A percentile compares a stretch with the other conserved stretches of the same genome.
Conservation (phyloP, 805 yeast species). For the Teunomyces gatunensis region DNA sequence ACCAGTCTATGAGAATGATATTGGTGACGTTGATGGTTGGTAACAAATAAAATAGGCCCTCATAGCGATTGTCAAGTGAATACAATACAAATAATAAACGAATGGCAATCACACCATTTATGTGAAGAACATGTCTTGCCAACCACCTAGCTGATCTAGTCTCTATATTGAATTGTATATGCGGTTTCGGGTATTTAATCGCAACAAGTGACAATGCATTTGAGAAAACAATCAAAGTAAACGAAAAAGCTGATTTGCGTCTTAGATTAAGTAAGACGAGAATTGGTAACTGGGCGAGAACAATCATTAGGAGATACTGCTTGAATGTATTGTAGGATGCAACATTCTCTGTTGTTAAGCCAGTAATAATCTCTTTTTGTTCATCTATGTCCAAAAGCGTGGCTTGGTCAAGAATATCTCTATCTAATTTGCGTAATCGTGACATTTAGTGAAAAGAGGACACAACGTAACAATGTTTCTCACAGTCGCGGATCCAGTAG, state of each 20-base stretch:
- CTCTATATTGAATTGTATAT: not conserved
- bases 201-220: not conserved
- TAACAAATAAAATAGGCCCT: slow-evolving; percentile 12
- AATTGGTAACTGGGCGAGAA: slow-evolving; percentile 16
- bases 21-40: slow-evolving; percentile 17
- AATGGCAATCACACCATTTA: not conserved
- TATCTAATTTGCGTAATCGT: slow-evolving; percentile 20
- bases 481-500: not conserved
- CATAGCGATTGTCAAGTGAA: slow-evolving; percentile 1
- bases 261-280: slow-evolving; percentile 11
- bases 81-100: not conserved
- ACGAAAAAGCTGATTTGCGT: slow-evolving; percentile 5
- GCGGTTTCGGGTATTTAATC: not conserved
- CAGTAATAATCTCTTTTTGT: slow-evolving; percentile 19
- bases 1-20: slow-evolving; percentile 13
- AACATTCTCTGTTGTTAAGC: slow-evolving; percentile 14
- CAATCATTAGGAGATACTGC: slow-evolving; percentile 10
- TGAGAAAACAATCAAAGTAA: slow-evolving; percentile 1
- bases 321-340: slow-evolving; percentile 7
- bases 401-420: slow-evolving; percentile 17
- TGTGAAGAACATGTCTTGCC: not conserved
- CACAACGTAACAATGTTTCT: not conserved
- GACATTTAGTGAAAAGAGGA: slow-evolving; percentile 12
- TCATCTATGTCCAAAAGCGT: slow-evolving; percentile 21
- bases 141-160: not conserved